Evolutionary conservation across 257 asterid genomes (phyloP).

Genomic region (Solanum lycopersicoides): DNA sequence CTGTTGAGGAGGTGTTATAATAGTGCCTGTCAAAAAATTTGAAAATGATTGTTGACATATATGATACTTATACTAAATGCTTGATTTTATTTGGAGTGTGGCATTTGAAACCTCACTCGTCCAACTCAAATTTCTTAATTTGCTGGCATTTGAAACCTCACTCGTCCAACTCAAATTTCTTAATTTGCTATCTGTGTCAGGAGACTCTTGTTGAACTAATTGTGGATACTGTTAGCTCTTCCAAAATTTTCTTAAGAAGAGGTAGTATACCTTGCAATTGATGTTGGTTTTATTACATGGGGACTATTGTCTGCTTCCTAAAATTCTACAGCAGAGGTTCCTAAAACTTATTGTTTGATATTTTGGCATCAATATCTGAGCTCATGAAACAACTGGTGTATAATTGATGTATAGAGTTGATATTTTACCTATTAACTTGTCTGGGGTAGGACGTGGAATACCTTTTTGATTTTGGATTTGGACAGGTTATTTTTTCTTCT

Average conservation of each 20-base stretch:
- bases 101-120: not conserved
- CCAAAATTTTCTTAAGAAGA: not conserved
- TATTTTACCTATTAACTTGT: not conserved
- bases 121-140: not conserved
- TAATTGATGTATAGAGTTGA: not conserved
- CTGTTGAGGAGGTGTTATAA: not conserved
- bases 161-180: not conserved
- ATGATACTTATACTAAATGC: not conserved
- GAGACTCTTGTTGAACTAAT: not conserved
- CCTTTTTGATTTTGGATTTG: not conserved
- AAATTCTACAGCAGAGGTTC: not conserved
- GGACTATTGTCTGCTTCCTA: not conserved
- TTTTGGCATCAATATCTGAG: not conserved
- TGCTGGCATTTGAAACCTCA: not conserved
- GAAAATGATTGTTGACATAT: not conserved
- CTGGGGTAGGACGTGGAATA: not conserved
- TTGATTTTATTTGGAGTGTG: too few species aligned
- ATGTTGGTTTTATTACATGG: not conserved
- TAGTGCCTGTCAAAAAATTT: not conserved
- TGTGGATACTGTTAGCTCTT: not conserved
- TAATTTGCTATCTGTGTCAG: not conserved
- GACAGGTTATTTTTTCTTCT: not conserved
- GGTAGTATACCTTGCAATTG: not conserved
- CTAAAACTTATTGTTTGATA: not conserved
- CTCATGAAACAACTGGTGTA: not conserved